phyloP scores from a whole-genome alignment of 257 asterid genomes.

The Henckelia pumila region DNA sequence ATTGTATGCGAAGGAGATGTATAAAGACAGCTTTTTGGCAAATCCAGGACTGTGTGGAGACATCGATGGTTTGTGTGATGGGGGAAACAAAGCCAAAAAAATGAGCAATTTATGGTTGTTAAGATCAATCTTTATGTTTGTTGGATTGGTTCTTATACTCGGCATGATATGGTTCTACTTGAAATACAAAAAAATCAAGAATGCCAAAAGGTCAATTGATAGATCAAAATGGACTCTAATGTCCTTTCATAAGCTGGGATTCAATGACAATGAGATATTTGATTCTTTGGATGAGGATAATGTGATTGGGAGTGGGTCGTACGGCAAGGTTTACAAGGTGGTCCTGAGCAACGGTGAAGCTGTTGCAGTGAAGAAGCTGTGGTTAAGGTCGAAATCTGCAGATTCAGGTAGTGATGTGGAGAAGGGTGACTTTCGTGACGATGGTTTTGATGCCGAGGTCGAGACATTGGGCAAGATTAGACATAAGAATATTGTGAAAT shows the following conservation, averaged over 20 bases:
- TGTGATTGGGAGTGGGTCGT: slow-evolving; percentile 85
- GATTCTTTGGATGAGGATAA: slow-evolving; percentile 87
- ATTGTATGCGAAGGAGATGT: slow-evolving; percentile 70
- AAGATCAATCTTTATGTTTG: slow-evolving; percentile 55
- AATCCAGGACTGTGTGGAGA: slow-evolving; percentile 86
- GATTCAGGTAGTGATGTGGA: slow-evolving; percentile 60
- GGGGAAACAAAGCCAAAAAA: slow-evolving; percentile 38
- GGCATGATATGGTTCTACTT: slow-evolving; percentile 71
- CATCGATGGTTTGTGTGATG: slow-evolving; percentile 68
- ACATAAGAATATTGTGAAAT: slow-evolving; percentile 85
- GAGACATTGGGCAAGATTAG: slow-evolving; percentile 89
- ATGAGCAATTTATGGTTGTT: slow-evolving; percentile 59
- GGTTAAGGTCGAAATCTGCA: slow-evolving; percentile 51
- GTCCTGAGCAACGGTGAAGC: slow-evolving; percentile 74
- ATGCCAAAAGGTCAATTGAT: slow-evolving; percentile 47
- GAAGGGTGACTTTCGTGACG: slow-evolving; percentile 50
- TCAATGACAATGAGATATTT: slow-evolving; percentile 73
- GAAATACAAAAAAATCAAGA: slow-evolving; percentile 52
- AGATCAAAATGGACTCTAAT: slow-evolving; percentile 88
- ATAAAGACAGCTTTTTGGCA: slow-evolving; percentile 71
- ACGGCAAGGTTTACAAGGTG: slow-evolving; percentile 96
- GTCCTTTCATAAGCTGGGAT: slow-evolving; percentile 90
- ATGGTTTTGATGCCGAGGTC: slow-evolving; percentile 76
- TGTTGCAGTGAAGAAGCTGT: slow-evolving; percentile 84
- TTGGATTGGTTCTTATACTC: slow-evolving; percentile 56